These are phyloP conservation scores for Yamadazyma sp. DNA, from an alignment of 1,139 yeast species.

Conservation along the genomic window DNA sequence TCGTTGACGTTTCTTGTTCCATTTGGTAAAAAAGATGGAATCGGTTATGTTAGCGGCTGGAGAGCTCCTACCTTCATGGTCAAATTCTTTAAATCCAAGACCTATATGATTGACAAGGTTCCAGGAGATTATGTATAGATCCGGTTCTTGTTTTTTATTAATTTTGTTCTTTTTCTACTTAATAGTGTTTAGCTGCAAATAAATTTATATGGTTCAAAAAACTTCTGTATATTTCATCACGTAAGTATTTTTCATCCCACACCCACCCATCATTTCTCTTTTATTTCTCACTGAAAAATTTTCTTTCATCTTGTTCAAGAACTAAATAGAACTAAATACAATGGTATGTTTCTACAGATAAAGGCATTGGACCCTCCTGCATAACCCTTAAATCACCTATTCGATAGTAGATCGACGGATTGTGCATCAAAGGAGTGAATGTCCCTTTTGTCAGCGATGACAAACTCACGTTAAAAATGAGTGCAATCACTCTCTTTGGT, in stretches of 20 bases:
- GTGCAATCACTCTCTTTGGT: conserved; percentile 18
- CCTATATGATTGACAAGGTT: conserved; percentile 10
- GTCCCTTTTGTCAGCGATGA: conserved; percentile 4
- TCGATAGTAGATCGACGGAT: conserved; percentile 10
- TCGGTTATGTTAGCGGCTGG: conserved; percentile 23
- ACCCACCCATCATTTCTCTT: not conserved
- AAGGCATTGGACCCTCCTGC: conserved; percentile 16
- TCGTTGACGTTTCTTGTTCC: conserved; percentile 20
- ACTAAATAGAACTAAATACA: conserved; percentile 1
- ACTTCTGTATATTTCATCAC: not conserved
- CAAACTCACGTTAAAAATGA: conserved; percentile 2
- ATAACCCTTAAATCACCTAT: conserved; percentile 5
- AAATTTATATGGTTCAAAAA: not conserved
- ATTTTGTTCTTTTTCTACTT: no score
- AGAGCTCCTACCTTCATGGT: conserved; percentile 27
- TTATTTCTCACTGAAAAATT: conserved; percentile 1
- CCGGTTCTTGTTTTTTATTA: no score
- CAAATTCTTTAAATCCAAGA: conserved; percentile 23
- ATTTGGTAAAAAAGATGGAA: conserved; percentile 28
- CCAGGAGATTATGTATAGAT: not conserved
- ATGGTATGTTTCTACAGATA: conserved; percentile 13
- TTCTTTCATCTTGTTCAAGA: not conserved
- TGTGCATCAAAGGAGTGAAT: conserved; percentile 15
- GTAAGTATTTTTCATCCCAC: not conserved
- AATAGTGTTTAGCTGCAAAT: no score